These are phyloP conservation scores for Fusarium gaditjirri DNA, from an alignment of 2,329 filamentous ascomycete genomes.

Conservation along the genomic window DNA sequence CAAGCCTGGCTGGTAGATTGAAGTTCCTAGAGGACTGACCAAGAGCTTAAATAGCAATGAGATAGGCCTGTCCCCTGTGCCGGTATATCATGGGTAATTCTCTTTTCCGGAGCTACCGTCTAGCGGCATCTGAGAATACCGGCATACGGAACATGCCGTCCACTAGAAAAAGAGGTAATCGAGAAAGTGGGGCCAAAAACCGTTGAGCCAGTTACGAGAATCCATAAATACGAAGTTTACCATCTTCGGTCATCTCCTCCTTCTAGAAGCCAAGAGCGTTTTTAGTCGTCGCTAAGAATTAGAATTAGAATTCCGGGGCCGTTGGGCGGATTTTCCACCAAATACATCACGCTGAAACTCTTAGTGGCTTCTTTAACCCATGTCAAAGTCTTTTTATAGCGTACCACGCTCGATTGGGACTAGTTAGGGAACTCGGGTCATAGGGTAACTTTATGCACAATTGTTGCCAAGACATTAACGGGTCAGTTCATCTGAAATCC, in stretches of 20 bases:
- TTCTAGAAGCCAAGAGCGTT: conserved; percentile 4
- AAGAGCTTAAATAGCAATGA: not conserved
- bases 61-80: not conserved
- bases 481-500: not conserved
- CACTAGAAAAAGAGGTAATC: not conserved
- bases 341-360: not conserved
- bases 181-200: not conserved
- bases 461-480: not conserved
- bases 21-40: accelerated
- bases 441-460: not conserved
- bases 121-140: not conserved
- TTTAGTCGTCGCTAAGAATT: not conserved
- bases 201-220: not conserved
- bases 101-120: not conserved
- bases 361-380: not conserved
- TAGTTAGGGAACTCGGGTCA: not conserved
- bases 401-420: not conserved
- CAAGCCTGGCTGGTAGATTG: not conserved
- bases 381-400: conserved; percentile 4
- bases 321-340: not conserved
- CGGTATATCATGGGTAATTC: not conserved
- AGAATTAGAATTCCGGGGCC: not conserved
- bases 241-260: not conserved
- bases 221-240: not conserved
- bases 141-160: not conserved